Evolutionary conservation across 2,329 filamentous ascomycete species (phyloP).

Genomic region (Nemania sp.): DNA sequence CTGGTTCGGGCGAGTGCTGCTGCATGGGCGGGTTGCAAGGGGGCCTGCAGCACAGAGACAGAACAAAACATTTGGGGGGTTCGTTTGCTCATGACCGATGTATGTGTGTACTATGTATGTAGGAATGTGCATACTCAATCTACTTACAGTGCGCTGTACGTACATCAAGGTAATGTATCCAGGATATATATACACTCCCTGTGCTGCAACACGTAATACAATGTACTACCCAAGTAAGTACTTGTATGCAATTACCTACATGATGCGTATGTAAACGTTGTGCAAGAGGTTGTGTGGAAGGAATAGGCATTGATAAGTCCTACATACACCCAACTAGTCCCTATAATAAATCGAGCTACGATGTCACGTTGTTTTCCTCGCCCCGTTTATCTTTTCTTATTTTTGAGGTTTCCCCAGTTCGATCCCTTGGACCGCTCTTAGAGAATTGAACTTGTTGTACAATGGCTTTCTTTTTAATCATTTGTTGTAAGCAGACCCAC

Average conservation of each 20-base stretch:
- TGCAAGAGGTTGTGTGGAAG: neutral
- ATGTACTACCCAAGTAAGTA: neutral
- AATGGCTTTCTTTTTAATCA: slow-evolving; percentile 20
- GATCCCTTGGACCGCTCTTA: neutral
- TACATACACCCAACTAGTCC: too few species aligned
- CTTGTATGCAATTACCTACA: neutral
- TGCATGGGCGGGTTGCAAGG: slow-evolving; percentile 41
- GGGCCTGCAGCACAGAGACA: slow-evolving; percentile 26
- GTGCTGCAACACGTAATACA: neutral
- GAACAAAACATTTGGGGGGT: slow-evolving; percentile 37
- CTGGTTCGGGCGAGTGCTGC: slow-evolving; percentile 45
- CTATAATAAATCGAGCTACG: too few species aligned
- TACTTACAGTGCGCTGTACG: neutral
- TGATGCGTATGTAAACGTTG: neutral
- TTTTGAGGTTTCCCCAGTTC: neutral
- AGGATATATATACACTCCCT: neutral
- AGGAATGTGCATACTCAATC: neutral
- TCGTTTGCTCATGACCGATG: slow-evolving; percentile 4
- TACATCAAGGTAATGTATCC: neutral
- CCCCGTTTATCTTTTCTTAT: neutral
- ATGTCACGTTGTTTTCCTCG: neutral
- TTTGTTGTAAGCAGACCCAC: neutral
- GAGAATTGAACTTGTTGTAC: neutral
- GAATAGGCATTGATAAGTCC: too few species aligned
- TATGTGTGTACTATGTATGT: neutral